Base-by-base conservation (phyloP, 495 filamentous ascomycete species). In the Penicillium desertorum region DNA sequence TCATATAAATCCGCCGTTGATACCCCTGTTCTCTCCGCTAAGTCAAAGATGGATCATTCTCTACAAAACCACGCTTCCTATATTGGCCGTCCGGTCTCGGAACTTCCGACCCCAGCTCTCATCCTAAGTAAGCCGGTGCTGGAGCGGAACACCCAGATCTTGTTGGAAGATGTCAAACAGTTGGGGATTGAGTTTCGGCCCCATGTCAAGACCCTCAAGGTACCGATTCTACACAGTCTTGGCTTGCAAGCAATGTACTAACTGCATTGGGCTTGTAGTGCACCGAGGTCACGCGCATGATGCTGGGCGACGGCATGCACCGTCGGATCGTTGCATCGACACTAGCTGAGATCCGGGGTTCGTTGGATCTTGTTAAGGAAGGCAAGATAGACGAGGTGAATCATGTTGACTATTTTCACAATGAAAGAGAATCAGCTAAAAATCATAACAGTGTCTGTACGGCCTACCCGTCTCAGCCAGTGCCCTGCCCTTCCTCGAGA, bases 141-240 rank as follows among this genome's bases (percentile, higher is more conserved):
- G 14, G 65, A 73, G 41, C 52, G 47, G 36, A 75, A 75, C 41
- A 65, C 63, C 37, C 57, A 65, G 23, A 54, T 46, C 14, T 60
- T 73, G 0, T 62, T 63, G 10, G 57, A 70, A 16, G 71, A 75
- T 71, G 66, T 75, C 4, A 58, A 70, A 47, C 36, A 41, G 14
- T 41, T 72, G 43, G 65, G 68, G 1, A 69, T 75, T 59, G 41
- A 46, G 12, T 72, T 75, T 46, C 52, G 71, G 29, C 64, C 70
- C 4, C 71, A 73, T 61, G 70, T 75, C 5, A 75, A 75, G 58
- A 75, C 71, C 3, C 57, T 73, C 32, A 75, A 75, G 66, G 71
- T 73, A 49, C 7, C 5, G 36, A 1, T 39, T n/a, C 36, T 2
- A 39, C 10, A 3, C 16, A 39, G 7, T 4, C 2, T 39, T 39